These are phyloP conservation scores for Entoloma clypeatum DNA, from an alignment of 1,284 basidiomycete genomes.

Conservation along the genomic window DNA sequence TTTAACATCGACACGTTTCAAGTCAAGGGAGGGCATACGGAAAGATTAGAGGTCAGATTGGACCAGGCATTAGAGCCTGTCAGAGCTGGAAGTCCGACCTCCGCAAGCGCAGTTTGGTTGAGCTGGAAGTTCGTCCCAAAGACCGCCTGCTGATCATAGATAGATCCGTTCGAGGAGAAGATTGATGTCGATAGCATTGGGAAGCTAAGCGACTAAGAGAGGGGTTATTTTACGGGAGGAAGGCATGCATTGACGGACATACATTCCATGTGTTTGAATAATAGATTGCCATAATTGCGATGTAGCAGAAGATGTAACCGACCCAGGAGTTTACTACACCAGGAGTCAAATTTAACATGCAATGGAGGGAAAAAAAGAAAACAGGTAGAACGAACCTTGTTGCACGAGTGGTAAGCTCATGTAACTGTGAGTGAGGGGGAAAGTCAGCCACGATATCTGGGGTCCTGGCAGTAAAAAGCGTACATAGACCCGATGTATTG, in stretches of 20 bases:
- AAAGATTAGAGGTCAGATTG: conserved; percentile 48
- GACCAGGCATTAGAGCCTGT: conserved; percentile 58
- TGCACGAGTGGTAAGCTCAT: conserved; percentile 51
- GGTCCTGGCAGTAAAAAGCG: conserved; percentile 23
- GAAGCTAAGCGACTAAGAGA: conserved; percentile 43
- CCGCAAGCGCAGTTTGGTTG: conserved; percentile 51
- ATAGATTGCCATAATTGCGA: conserved; percentile 52
- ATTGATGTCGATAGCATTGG: conserved; percentile 64
- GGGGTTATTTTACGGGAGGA: neutral
- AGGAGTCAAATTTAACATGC: neutral
- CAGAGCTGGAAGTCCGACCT: conserved; percentile 49
- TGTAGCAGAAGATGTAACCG: conserved; percentile 51
- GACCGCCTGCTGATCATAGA: conserved; percentile 53
- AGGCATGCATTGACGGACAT: conserved; percentile 14
- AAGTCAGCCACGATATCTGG: too few species aligned
- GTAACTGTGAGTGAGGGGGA: conserved; percentile 34
- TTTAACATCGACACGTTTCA: neutral
- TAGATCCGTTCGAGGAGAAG: conserved; percentile 51
- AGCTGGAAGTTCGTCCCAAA: conserved; percentile 49
- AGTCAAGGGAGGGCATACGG: conserved; percentile 32
- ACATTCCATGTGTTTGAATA: conserved; percentile 60
- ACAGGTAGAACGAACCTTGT: conserved; percentile 38
- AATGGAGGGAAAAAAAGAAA: neutral
- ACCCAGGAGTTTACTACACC: conserved; percentile 52
- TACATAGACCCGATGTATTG: conserved; percentile 57